A percentile compares a stretch with the other conserved stretches of the same genome.
These are phyloP conservation scores for Polysphondylium violaceum DNA, from an alignment of 78 protist species.

Conservation along the genomic window DNA sequence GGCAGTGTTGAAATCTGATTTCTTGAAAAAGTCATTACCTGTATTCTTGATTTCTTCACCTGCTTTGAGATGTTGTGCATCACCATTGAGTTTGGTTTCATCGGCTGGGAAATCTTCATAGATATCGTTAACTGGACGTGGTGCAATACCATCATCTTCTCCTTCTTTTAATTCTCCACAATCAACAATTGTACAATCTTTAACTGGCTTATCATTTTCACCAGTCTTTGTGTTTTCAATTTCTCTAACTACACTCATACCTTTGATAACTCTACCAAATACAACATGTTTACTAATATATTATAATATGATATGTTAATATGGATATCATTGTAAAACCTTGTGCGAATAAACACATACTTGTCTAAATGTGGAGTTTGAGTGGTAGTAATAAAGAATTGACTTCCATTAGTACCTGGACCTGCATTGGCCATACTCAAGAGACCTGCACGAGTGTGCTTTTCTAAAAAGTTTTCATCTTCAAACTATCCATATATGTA, in stretches of 20 bases:
- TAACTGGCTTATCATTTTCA: constrained; percentile 66
- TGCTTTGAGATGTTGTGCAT: constrained; percentile 32
- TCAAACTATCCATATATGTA: not conserved
- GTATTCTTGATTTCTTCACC: constrained; percentile 56
- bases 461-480: constrained; percentile 90
- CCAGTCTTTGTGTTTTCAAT: constrained; percentile 81
- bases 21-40: constrained; percentile 58
- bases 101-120: constrained; percentile 66
- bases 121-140: constrained; percentile 22
- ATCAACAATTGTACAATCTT: constrained; percentile 52
- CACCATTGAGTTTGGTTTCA: constrained; percentile 18
- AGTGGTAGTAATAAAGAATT: constrained; percentile 95
- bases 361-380: constrained; percentile 95
- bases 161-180: constrained; percentile 81
- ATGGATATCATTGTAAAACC: not conserved
- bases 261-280: constrained; percentile 94
- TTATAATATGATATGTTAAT: not conserved
- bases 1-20: constrained; percentile 6
- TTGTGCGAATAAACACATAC: not conserved
- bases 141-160: constrained; percentile 58
- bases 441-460: constrained; percentile 89
- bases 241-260: constrained; percentile 86
- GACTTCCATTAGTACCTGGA: constrained; percentile 90
- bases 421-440: constrained; percentile 98
- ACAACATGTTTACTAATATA: constrained; percentile 95